Evolutionary conservation across 345 rosid species (phyloP).

Genomic region (Citrus unshiu): DNA sequence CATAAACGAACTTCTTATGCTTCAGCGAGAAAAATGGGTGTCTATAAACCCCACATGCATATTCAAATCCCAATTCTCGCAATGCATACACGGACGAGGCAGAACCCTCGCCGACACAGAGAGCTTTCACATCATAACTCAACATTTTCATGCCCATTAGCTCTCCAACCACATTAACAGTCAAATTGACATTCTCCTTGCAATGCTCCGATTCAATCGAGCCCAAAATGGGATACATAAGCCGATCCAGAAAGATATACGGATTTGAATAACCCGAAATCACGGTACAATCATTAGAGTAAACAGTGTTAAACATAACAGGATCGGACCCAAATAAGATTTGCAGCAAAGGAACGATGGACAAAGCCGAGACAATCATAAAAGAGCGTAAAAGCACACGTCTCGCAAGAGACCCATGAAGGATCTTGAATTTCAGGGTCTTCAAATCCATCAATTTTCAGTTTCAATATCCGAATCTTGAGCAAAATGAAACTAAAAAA

Average conservation of each 20-base stretch:
- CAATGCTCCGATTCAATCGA: conserved; percentile 41
- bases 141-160: conserved; percentile 47
- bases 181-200: conserved; percentile 43
- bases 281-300: conserved; percentile 38
- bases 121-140: conserved; percentile 47
- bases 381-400: conserved; percentile 63
- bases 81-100: conserved; percentile 49
- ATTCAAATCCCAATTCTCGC: conserved; percentile 49
- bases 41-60: conserved; percentile 45
- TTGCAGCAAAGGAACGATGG: conserved; percentile 54
- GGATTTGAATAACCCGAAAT: conserved; percentile 29
- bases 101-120: conserved; percentile 75
- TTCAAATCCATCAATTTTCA: conserved; percentile 45
- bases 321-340: conserved; percentile 38
- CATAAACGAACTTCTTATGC: conserved; percentile 50
- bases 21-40: conserved; percentile 58
- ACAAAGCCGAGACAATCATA: conserved; percentile 45
- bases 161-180: conserved; percentile 49
- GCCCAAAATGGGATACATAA: conserved; percentile 46
- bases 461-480: not conserved
- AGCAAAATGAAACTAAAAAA: not conserved
- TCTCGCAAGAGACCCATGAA: conserved; percentile 47
- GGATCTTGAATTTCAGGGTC: conserved; percentile 38
- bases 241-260: conserved; percentile 24
- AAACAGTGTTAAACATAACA: conserved; percentile 23